Conservation (phyloP, 352 stramenopile species). For the Blastocystis hominis region DNA sequence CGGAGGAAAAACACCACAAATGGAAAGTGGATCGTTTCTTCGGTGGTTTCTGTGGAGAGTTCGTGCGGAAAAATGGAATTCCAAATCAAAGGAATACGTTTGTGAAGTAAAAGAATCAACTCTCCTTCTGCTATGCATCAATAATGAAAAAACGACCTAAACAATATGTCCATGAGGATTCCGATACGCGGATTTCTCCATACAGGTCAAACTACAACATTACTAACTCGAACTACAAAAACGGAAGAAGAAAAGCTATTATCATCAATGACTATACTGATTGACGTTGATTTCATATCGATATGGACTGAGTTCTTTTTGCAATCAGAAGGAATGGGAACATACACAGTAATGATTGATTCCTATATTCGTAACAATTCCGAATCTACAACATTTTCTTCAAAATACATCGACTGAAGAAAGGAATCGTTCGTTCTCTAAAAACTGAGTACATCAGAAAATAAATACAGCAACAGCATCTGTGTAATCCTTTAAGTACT, state of each 20-base stretch:
- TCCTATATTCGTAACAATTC: background rate
- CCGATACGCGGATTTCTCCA: background rate
- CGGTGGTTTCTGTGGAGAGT: background rate
- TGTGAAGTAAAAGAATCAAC: conserved; percentile 20
- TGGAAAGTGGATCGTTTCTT: background rate
- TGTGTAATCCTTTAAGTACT: background rate
- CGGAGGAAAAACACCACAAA: background rate
- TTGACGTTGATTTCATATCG: background rate
- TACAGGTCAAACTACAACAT: background rate
- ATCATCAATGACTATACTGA: background rate
- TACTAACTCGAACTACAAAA: background rate
- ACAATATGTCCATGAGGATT: background rate
- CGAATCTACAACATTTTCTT: background rate
- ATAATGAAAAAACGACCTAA: background rate
- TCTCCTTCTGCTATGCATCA: background rate
- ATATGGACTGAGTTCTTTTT: background rate
- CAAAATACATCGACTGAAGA: background rate
- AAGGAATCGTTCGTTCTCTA: background rate
- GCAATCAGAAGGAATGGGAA: conserved; percentile 2
- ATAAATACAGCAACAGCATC: background rate
- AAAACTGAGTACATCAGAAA: background rate
- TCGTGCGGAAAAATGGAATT: background rate
- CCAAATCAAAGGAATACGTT: background rate
- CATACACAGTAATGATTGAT: background rate
- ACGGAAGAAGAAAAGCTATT: background rate